Percentiles rank a stretch among this genome's conserved stretches.
These are phyloP conservation scores for Henckelia pumila DNA, from an alignment of 257 asterid genomes.

Conservation along the genomic window DNA sequence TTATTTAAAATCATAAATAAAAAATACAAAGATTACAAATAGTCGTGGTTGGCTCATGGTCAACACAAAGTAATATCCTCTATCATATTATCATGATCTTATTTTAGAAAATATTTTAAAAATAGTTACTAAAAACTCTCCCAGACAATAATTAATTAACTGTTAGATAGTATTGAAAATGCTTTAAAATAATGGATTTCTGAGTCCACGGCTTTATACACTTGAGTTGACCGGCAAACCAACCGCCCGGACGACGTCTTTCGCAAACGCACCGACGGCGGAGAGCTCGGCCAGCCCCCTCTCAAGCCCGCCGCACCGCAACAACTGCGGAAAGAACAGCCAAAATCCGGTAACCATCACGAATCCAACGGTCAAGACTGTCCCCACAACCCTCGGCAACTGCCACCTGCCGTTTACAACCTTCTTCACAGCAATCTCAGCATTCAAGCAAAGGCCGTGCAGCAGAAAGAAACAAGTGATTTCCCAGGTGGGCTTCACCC, in stretches of 20 bases:
- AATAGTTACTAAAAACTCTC: too few relatives aligned
- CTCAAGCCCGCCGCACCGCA: conserved; percentile 41
- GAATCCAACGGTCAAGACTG: conserved; percentile 44
- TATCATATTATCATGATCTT: too few relatives aligned
- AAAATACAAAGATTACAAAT: too few relatives aligned
- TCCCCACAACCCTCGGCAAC: conserved; percentile 43
- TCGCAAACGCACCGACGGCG: conserved; percentile 46
- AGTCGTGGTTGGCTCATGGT: too few relatives aligned
- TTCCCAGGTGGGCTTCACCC: conserved; percentile 69
- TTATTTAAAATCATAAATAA: too few relatives aligned
- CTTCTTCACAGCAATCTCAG: conserved; percentile 52
- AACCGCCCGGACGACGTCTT: conserved; percentile 43
- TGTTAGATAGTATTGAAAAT: too few relatives aligned
- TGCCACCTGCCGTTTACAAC: conserved; percentile 34
- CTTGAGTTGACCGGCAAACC: conserved; percentile 9
- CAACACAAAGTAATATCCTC: too few relatives aligned
- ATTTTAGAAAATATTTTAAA: too few relatives aligned
- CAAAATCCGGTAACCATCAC: conserved; percentile 46
- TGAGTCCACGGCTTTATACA: too few relatives aligned
- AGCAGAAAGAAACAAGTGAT: conserved; percentile 51
- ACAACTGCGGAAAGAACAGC: conserved; percentile 65
- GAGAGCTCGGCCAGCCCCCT: conserved; percentile 57
- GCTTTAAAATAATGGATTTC: too few relatives aligned
- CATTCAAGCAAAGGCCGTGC: conserved; percentile 52
- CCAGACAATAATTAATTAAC: too few relatives aligned